Conservation (phyloP, 768 basidiomycete genomes). For the Suillus bovinus region DNA sequence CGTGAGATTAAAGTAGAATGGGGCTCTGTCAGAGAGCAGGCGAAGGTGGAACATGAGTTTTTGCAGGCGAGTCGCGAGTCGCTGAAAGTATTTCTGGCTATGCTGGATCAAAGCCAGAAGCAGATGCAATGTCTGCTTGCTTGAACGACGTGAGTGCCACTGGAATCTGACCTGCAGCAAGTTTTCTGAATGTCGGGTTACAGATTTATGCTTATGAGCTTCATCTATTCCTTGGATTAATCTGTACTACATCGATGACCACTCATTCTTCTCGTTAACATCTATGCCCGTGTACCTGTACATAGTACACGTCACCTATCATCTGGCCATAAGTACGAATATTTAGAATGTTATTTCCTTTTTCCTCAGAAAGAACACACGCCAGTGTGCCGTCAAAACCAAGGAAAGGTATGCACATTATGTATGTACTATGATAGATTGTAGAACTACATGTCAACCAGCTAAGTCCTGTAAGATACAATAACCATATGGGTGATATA, state of each 20-base stretch:
- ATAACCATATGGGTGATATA: background rate
- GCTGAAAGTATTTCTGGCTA: constrained; percentile 57
- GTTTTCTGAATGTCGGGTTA: background rate
- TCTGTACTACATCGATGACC: constrained; percentile 23
- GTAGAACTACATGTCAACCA: background rate
- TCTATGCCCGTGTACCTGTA: constrained; percentile 14
- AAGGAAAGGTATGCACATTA: background rate
- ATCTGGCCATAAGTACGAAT: constrained; percentile 19
- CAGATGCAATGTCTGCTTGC: constrained; percentile 26
- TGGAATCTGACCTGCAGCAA: background rate
- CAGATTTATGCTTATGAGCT: constrained; percentile 20
- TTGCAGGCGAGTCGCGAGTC: constrained; percentile 56
- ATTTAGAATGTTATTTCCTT: background rate
- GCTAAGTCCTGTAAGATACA: background rate
- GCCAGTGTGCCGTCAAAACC: background rate
- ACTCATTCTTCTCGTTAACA: constrained; percentile 17
- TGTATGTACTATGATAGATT: constrained; percentile 1
- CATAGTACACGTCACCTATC: constrained; percentile 18
- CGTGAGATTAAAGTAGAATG: constrained; percentile 52
- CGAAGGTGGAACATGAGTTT: constrained; percentile 58
- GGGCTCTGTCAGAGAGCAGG: constrained; percentile 54
- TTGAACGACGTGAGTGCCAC: constrained; percentile 26
- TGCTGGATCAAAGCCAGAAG: constrained; percentile 51
- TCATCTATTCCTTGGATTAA: constrained; percentile 15
- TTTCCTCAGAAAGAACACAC: background rate